Percentiles rank a stretch among this genome's conserved stretches.
These are phyloP conservation scores for Suillus luteus DNA, from an alignment of 768 basidiomycete genomes.

Conservation along the genomic window DNA sequence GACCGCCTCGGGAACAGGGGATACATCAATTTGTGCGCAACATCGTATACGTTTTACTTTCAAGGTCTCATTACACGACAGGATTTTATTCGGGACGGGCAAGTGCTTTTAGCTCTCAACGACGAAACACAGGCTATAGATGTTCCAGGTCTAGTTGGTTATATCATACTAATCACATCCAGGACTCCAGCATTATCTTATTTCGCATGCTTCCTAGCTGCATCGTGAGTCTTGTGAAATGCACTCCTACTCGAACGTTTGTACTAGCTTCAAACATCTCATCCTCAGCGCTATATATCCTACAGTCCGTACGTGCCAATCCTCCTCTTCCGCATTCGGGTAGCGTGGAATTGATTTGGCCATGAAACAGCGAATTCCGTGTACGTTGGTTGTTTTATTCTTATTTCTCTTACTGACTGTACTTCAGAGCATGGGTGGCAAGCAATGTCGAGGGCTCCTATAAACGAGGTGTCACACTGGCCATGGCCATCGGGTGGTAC, in stretches of 20 bases:
- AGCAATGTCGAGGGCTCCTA: conserved; percentile 75
- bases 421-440: conserved; percentile 52
- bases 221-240: conserved; percentile 50
- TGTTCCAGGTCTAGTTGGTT: conserved; percentile 50
- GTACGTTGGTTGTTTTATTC: conserved; percentile 35
- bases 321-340: background rate
- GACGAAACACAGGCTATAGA: background rate
- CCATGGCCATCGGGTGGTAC: conserved; percentile 64
- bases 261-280: background rate
- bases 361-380: conserved; percentile 46
- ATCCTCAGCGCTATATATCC: conserved; percentile 46
- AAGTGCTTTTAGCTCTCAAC: background rate
- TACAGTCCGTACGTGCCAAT: conserved; percentile 40
- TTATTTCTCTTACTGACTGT: background rate
- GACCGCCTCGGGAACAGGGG: conserved; percentile 60
- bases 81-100: conserved; percentile 36
- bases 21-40: conserved; percentile 59
- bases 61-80: background rate
- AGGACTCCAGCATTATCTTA: conserved; percentile 65
- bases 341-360: background rate
- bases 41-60: background rate
- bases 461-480: conserved; percentile 70
- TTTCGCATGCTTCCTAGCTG: conserved; percentile 71
- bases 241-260: conserved; percentile 2
- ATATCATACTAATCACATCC: conserved; percentile 67